phyloP scores from a whole-genome alignment of 2,329 filamentous ascomycete species.

The Scytalidium sp. region DNA sequence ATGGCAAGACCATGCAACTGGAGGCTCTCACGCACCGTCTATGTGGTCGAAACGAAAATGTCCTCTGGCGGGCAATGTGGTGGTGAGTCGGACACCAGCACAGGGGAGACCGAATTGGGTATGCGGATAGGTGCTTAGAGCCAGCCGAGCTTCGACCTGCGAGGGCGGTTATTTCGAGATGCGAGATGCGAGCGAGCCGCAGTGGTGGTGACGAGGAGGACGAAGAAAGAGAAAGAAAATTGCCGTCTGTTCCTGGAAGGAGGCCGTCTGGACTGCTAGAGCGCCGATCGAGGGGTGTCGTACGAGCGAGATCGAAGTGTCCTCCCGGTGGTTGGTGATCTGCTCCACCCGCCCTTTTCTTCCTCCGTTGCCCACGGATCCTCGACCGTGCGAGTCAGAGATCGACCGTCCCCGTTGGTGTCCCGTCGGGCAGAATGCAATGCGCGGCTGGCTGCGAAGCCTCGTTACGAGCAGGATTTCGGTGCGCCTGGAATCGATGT shows the following conservation, averaged over 20 bases:
- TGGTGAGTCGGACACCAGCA: not conserved
- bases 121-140: not conserved
- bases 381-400: too few species aligned
- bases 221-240: not conserved
- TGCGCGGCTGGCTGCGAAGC: too few species aligned
- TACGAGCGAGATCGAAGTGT: not conserved
- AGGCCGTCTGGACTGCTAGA: not conserved
- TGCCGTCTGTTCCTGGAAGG: not conserved
- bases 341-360: not conserved
- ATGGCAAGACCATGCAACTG: too few species aligned
- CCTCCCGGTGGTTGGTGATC: not conserved
- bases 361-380: not conserved
- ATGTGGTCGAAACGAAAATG: not conserved
- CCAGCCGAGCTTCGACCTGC: not conserved
- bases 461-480: too few species aligned
- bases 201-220: not conserved
- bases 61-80: not conserved
- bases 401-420: too few species aligned
- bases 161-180: not conserved
- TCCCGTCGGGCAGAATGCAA: too few species aligned
- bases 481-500: not conserved
- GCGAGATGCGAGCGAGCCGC: too few species aligned
- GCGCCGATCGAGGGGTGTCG: not conserved
- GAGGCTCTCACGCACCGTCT: not conserved
- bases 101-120: not conserved